These are phyloP conservation scores for Collybiopsis confluens DNA, from an alignment of 768 basidiomycete genomes.

Conservation along the genomic window DNA sequence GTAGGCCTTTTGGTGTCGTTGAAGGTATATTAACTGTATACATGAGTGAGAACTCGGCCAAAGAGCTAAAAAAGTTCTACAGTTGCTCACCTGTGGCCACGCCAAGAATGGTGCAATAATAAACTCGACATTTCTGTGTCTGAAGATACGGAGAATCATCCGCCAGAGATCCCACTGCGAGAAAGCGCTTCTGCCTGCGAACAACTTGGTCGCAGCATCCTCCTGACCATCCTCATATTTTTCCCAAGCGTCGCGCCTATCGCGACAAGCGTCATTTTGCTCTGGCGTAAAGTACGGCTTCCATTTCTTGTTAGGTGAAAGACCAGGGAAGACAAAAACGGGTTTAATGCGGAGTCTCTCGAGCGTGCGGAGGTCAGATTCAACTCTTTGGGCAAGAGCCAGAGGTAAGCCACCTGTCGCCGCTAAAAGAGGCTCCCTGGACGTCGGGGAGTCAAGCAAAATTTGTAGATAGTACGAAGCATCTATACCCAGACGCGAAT, in stretches of 20 bases:
- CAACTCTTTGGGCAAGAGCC: slow-evolving; percentile 82
- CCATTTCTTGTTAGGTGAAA: slow-evolving; percentile 72
- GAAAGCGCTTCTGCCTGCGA: slow-evolving; percentile 70
- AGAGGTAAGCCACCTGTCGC: slow-evolving; percentile 95
- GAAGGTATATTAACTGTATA: slow-evolving; percentile 85
- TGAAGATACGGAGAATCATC: slow-evolving; percentile 86
- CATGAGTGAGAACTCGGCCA: not conserved
- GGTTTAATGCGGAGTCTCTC: slow-evolving; percentile 94
- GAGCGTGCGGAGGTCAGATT: slow-evolving; percentile 84
- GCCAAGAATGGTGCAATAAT: slow-evolving; percentile 93
- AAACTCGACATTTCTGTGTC: slow-evolving; percentile 93
- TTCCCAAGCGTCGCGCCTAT: slow-evolving; percentile 83
- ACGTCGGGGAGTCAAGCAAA: slow-evolving; percentile 69
- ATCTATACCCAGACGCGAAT: slow-evolving; percentile 96
- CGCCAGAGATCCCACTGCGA: slow-evolving; percentile 93
- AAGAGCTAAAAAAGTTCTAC: slow-evolving; percentile 11
- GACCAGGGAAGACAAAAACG: slow-evolving; percentile 95
- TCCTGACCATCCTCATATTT: slow-evolving; percentile 92
- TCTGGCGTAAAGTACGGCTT: slow-evolving; percentile 58
- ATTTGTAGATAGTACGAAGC: slow-evolving; percentile 84
- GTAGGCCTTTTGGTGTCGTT: slow-evolving; percentile 89
- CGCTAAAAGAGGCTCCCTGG: slow-evolving; percentile 87
- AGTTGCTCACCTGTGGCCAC: slow-evolving; percentile 82
- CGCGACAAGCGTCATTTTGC: slow-evolving; percentile 66
- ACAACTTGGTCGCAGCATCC: slow-evolving; percentile 80